Evolutionary conservation across 495 filamentous ascomycete species (phyloP).

Genomic region (Lepraria neglecta): DNA sequence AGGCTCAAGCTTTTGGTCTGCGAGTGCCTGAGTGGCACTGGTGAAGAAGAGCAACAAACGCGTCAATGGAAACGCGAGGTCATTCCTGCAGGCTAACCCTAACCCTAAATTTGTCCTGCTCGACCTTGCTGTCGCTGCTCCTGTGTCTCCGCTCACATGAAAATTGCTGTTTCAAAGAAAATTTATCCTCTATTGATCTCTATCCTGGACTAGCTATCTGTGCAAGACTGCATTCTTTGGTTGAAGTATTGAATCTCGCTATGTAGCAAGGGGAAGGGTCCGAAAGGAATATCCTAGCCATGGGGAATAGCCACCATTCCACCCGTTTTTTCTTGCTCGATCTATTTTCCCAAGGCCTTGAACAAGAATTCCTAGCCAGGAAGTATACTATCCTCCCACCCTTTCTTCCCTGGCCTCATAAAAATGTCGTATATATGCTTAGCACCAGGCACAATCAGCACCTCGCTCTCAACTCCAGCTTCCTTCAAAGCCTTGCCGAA

Average conservation of each 20-base stretch:
- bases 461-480: not conserved
- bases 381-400: not conserved
- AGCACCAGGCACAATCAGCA: slow-evolving; percentile 4
- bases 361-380: slow-evolving; percentile 10
- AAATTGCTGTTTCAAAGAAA: too few species aligned
- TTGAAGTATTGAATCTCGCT: too few species aligned
- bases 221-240: too few species aligned
- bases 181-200: too few species aligned
- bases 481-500: slow-evolving; percentile 2
- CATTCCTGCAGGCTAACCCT: not conserved
- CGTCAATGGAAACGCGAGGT: not conserved
- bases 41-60: not conserved
- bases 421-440: slow-evolving; percentile 12
- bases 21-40: not conserved
- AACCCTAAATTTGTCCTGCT: too few species aligned
- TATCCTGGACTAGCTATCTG: too few species aligned
- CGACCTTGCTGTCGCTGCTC: too few species aligned
- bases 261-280: too few species aligned
- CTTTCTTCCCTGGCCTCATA: not conserved
- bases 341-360: not conserved
- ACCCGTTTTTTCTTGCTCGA: too few species aligned
- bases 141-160: too few species aligned
- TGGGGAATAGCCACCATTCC: too few species aligned
- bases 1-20: not conserved
- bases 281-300: too few species aligned